A percentile compares a stretch with the other conserved stretches of the same genome.
These are phyloP conservation scores for Trichosporon faecale DNA, from an alignment of 1,284 basidiomycete genomes.

Conservation along the genomic window DNA sequence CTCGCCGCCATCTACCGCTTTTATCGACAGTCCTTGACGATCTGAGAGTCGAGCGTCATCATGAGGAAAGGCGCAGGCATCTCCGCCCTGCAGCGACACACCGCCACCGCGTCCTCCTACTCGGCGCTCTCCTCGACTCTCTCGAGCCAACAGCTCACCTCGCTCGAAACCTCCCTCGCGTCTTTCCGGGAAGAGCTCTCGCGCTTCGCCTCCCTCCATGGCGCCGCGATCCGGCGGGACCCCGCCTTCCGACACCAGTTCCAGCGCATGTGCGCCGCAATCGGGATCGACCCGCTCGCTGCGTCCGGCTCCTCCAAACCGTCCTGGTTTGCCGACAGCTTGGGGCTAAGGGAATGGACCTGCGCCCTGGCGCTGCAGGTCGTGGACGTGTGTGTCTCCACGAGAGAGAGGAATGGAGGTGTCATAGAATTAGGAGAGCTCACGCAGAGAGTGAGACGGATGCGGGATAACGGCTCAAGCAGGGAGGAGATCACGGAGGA, in stretches of 20 bases:
- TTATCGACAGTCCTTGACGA: too few species aligned
- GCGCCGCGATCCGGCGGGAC: conserved; percentile 77
- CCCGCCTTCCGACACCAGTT: conserved; percentile 88
- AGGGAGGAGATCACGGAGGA: conserved; percentile 62
- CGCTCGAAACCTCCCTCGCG: conserved; percentile 75
- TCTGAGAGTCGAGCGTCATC: background rate
- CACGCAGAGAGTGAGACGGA: conserved; percentile 68
- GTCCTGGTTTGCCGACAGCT: conserved; percentile 82
- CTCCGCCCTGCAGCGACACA: conserved; percentile 54
- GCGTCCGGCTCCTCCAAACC: conserved; percentile 51
- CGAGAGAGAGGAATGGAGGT: conserved; percentile 83
- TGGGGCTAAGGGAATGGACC: conserved; percentile 87
- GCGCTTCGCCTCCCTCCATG: conserved; percentile 77
- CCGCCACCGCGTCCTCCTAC: conserved; percentile 58
- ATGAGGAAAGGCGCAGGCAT: conserved; percentile 57
- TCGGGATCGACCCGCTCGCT: conserved; percentile 92
- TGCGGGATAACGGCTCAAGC: conserved; percentile 55
- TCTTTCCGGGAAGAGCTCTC: conserved; percentile 79
- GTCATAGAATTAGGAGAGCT: conserved; percentile 86
- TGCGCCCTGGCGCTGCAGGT: conserved; percentile 95
- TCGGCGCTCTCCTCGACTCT: conserved; percentile 74
- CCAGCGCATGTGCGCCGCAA: conserved; percentile 90
- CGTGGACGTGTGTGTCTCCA: conserved; percentile 91
- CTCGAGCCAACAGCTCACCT: conserved; percentile 69
- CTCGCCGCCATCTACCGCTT: too few species aligned